A percentile compares a stretch with the other conserved stretches of the same genome.
Conservation (phyloP, 768 basidiomycete genomes). For the Rhizopogon vesiculosus region DNA sequence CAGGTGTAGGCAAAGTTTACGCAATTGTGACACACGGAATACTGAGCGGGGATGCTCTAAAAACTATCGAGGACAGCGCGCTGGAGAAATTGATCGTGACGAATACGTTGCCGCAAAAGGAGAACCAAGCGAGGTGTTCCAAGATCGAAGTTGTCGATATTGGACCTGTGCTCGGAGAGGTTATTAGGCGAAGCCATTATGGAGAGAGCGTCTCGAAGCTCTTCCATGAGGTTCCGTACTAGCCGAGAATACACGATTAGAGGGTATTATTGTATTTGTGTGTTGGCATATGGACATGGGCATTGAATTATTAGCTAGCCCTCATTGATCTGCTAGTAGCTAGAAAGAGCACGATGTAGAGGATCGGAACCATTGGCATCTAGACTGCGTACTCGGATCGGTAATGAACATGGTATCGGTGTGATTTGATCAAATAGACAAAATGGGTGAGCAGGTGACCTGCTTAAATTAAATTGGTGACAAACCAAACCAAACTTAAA, state of each 20-base stretch:
- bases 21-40: slow-evolving; percentile 98
- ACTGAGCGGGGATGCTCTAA: slow-evolving; percentile 83
- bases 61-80: slow-evolving; percentile 62
- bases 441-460: background rate
- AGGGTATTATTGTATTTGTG: background rate
- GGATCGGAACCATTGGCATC: background rate
- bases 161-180: slow-evolving; percentile 91
- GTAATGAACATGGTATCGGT: too few relatives aligned
- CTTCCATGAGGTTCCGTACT: slow-evolving; percentile 88
- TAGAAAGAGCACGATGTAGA: background rate
- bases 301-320: background rate
- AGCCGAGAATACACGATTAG: slow-evolving; percentile 17
- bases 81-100: slow-evolving; percentile 96
- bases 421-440: background rate
- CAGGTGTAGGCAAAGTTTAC: slow-evolving; percentile 80
- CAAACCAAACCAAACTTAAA: background rate
- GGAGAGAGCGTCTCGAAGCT: slow-evolving; percentile 91
- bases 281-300: background rate
- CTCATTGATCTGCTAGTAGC: background rate
- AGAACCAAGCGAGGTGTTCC: slow-evolving; percentile 62
- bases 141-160: slow-evolving; percentile 96
- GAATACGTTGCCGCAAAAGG: slow-evolving; percentile 91
- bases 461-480: background rate
- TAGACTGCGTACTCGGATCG: background rate
- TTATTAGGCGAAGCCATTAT: slow-evolving; percentile 93